Base-by-base conservation (phyloP, 345 rosid species). In the Nephelium lappaceum region DNA sequence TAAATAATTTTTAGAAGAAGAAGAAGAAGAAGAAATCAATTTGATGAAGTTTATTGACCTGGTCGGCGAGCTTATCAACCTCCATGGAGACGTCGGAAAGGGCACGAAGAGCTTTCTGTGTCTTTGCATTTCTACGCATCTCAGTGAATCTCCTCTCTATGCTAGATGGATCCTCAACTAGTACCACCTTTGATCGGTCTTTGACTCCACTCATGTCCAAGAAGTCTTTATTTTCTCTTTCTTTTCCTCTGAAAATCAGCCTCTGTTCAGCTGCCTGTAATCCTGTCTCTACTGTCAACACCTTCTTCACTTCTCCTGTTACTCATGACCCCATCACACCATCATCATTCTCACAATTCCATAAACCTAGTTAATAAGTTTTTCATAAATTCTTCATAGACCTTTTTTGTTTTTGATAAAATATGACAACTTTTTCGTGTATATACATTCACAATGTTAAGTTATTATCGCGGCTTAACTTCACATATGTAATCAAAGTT, bases 241-340 rank as follows among this genome's bases (percentile, higher is more conserved):
- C 89, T 73, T 85, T 91, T 23, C 90, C 91, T 36, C 79, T 79
- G 67, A 79, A 91, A n/a, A 79, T 64, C 67, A 91, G 11, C 78
- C 75, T 74, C 71, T 91, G 94, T 10, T 91, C 91, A 18, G 61
- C 87, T 10, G 82, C 60, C 75, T 83, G 82, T 27, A 91, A 58
- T 75, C 94, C 88, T 27, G 90, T 89, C 79, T 91, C 89, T 42
- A 63, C 88, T 76, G 76, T 47, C 55, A 89, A 72, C 67, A 81
- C 66, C 87, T 87, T 91, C 89, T 89, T 91, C 78, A 89, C 64
- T 67, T 87, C 94, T 64, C 94, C 92, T 91, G 85, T 74, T 51
- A 67, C 16, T 49, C 76, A 31, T n/a, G n/a, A 63, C 42, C 6
- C 69, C 80, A 78, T 11, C 47, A 4, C 25, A 31, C 3, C 36